Base-by-base conservation (phyloP, 1,139 yeast species). In the Taphrina sp. region DNA sequence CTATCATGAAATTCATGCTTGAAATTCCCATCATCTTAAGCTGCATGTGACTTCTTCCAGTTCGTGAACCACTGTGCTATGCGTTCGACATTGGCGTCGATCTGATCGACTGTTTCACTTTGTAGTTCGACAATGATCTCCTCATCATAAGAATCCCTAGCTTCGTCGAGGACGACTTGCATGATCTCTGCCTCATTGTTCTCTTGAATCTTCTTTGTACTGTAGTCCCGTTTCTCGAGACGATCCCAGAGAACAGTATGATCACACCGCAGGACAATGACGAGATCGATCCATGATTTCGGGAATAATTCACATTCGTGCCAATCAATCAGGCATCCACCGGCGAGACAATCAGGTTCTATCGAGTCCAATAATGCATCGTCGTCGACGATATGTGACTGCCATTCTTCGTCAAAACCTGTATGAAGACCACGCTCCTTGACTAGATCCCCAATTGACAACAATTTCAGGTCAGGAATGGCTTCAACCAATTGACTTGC, bases 241-340 rank as follows among this genome's bases (percentile, higher is more conserved):
- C 99, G 75, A 60, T 88, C 95, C 67, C 77, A 85, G 37, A 94
- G 76, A 1, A 75, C 68, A 3, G 82, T 73, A 64, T 86, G 88
- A 63, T 85, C 85, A 26, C 95, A 82, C 62, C 94, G 75, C 55
- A 92, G 75, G 1, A 94, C 98, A 38, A 89, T 85, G 5, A 92
- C 97, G 59, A 92, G 76, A 68, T 92, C 99, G 51, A 94, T 85
- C 67, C 89, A 77, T 63, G 95, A 74, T 67, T 89, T 96, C 0
- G 98, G 98, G 67, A 92, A 92, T 19, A 88, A 78, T 65, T 92
- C 98, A 70, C 96, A 89, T 52, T 92, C 92, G 68, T 92, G 99
- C 98, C 98, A 94, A 70, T 92, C 99, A 20, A 92, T 76, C 22
- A 92, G 74, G 24, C 78, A 75, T 1, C 95, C 96, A n/a, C 99